These are phyloP conservation scores for Pythium oligandrum DNA, from an alignment of 352 stramenopile genomes.

Conservation along the genomic window DNA sequence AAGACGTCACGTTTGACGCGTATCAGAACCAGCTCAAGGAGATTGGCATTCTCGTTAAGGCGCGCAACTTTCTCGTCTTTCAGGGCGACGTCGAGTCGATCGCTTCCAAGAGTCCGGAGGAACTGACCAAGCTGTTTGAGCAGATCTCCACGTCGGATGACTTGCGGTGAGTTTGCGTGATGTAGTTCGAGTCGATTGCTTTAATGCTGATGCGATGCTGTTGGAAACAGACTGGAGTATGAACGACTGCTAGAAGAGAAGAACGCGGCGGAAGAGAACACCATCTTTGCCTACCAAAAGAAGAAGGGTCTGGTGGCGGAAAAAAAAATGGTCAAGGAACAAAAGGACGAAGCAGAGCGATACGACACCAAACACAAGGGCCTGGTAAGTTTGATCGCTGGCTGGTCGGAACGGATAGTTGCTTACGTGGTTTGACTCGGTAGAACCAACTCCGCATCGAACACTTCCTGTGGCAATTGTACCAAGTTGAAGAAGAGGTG, in stretches of 20 bases:
- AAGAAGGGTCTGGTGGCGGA: conserved; percentile 94
- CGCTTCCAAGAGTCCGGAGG: conserved; percentile 92
- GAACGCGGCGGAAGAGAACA: conserved; percentile 90
- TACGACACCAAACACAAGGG: conserved; percentile 71
- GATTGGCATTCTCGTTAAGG: conserved; percentile 98
- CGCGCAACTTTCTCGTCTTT: conserved; percentile 99
- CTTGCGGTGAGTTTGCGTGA: conserved; percentile 34
- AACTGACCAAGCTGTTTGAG: conserved; percentile 97
- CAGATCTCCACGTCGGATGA: conserved; percentile 93
- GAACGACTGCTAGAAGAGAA: conserved; percentile 86
- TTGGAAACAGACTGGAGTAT: conserved; percentile 46
- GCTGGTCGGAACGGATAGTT: not conserved
- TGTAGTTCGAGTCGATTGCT: not conserved
- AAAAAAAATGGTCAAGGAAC: conserved; percentile 91
- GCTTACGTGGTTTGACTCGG: not conserved
- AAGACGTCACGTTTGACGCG: conserved; percentile 83
- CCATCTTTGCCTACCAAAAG: conserved; percentile 94
- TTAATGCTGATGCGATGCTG: not conserved
- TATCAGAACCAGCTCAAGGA: conserved; percentile 94
- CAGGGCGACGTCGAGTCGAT: conserved; percentile 99
- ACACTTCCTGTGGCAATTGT: conserved; percentile 96
- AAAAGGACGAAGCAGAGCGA: conserved; percentile 91
- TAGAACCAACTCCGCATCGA: conserved; percentile 81
- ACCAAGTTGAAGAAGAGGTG: conserved; percentile 91
- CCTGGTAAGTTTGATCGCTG: conserved; percentile 33